Evolutionary conservation across 805 yeast genomes (phyloP), one percentile per base, ranked within the genome.

Genomic region (Kodamaea sagamina): DNA sequence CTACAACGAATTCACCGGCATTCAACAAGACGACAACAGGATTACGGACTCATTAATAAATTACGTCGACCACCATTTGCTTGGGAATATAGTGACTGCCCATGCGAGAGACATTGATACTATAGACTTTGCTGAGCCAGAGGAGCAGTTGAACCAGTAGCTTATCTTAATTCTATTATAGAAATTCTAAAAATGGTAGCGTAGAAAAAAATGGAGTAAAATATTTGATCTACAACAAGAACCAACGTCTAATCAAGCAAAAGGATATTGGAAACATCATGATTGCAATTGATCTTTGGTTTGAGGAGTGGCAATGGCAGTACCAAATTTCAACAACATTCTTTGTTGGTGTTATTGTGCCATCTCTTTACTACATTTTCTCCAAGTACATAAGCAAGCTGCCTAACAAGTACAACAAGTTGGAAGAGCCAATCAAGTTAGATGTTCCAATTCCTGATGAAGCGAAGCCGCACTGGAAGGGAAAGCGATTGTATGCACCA

Each of bases 391-490:
- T 69, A 37, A 57, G 73, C n/a, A 52, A 52, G 12, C 50, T 56
- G 6, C 74, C 75, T 18, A 71, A 69, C 48, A 59, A 62, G 43
- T 69, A 68, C 56, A 69, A 69, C 47, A 66, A 62, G 45, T 51
- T 69, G n/a, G 77, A 71, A 48, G 71, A 63, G 18, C 72, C 76
- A 2, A 50, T 60, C 15, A 79, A 77, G 50, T 69, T 82, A 52
- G 73, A 72, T 32, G 58, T 82, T 13, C 75, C 81, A 3, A 67
- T 81, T 22, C 95, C 95, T 2, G 85, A 77, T 47, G 88, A 84
- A 55, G 89, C 95, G 22, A 75, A 81, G 58, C 88, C 89, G 3
- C 92, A 88, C 59, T 90, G 97, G 97, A 89, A 89, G 62, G 96
- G 96, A 5, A 84, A 81, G 54, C 71, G 96, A 41, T 70, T 88